phyloP scores from a whole-genome alignment of 768 basidiomycete genomes.

The Hygrocybe punicea region DNA sequence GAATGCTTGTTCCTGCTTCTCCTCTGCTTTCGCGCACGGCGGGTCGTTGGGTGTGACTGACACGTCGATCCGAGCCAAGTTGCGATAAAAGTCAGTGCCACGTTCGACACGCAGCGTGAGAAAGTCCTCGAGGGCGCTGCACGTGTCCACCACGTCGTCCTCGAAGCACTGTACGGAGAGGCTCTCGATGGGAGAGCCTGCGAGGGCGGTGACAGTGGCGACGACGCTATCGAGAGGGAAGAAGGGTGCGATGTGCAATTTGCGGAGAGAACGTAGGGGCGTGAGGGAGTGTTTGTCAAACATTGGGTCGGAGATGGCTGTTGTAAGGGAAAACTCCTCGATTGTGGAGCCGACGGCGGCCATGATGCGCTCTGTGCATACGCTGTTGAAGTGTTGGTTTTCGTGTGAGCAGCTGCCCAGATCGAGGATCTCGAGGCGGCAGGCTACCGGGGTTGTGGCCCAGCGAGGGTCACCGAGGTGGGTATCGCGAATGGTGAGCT shows the following conservation, averaged over 20 bases:
- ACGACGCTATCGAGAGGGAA: constrained; percentile 60
- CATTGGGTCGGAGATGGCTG: constrained; percentile 41
- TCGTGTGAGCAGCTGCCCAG: constrained; percentile 56
- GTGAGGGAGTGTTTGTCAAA: constrained; percentile 44
- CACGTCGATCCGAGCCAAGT: constrained; percentile 49
- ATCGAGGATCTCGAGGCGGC: constrained; percentile 55
- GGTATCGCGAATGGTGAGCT: constrained; percentile 64
- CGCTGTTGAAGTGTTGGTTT: constrained; percentile 49
- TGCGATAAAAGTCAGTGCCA: constrained; percentile 48
- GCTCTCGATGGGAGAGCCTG: constrained; percentile 56
- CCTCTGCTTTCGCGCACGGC: constrained; percentile 26
- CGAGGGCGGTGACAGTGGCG: constrained; percentile 55
- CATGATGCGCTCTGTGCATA: constrained; percentile 60
- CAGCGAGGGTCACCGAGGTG: constrained; percentile 64
- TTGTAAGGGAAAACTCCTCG: constrained; percentile 53
- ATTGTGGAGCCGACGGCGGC: constrained; percentile 53
- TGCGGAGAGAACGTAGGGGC: constrained; percentile 50
- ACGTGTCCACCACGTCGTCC: constrained; percentile 62
- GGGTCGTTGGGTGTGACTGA: constrained; percentile 40
- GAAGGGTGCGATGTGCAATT: constrained; percentile 57
- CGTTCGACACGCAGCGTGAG: constrained; percentile 50
- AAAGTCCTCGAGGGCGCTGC: constrained; percentile 54
- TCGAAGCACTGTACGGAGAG: constrained; percentile 58
- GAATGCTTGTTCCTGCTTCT: constrained; percentile 35
- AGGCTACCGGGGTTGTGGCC: constrained; percentile 49